These are phyloP conservation scores for Chloropicon primus DNA, from an alignment of 139 green algal species.

Conservation along the genomic window DNA sequence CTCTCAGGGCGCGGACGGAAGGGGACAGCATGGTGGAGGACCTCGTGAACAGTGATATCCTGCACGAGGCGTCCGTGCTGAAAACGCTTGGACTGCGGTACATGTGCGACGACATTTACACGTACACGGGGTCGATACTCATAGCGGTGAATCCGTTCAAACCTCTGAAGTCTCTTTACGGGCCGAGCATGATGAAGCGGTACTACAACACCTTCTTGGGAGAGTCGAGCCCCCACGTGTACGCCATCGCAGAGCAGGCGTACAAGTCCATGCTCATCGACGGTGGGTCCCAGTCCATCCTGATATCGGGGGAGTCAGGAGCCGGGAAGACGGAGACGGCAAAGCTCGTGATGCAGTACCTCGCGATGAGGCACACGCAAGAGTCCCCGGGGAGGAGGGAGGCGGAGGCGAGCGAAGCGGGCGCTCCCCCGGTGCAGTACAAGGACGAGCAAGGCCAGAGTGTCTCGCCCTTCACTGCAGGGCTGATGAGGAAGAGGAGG, in stretches of 20 bases:
- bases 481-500: neutral
- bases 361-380: conserved; percentile 36
- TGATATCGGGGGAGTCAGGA: conserved; percentile 78
- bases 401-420: neutral
- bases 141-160: neutral
- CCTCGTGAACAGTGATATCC: neutral
- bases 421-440: no score
- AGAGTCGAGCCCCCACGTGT: neutral
- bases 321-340: conserved; percentile 99
- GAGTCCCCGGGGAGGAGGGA: neutral
- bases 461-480: neutral
- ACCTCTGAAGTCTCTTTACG: neutral
- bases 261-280: neutral
- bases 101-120: neutral
- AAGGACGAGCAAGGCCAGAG: no score
- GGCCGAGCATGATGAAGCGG: neutral
- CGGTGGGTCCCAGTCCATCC: conserved; percentile 25
- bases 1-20: neutral
- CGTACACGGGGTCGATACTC: neutral
- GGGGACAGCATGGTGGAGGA: neutral
- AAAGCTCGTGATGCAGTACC: conserved; percentile 97
- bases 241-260: neutral
- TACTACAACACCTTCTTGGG: neutral
- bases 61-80: neutral
- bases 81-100: neutral